Conservation (phyloP, 2,329 filamentous ascomycete species). For the Cladophialophora carrionii region DNA sequence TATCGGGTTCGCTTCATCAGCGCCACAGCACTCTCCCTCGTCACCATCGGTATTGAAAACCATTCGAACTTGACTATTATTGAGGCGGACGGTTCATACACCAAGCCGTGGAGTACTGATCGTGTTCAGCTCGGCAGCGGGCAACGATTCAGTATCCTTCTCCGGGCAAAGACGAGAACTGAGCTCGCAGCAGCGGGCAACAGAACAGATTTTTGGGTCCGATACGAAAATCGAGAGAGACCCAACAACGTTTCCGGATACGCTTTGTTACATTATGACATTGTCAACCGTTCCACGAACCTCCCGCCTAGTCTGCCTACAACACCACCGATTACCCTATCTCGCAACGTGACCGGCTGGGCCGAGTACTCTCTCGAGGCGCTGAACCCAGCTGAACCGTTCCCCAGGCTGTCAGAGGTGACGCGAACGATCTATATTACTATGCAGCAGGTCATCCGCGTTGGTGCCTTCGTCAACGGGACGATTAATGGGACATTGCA, state of each 20-base stretch:
- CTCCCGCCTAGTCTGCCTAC: slow-evolving; percentile 31
- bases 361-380: slow-evolving; percentile 39
- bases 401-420: slow-evolving; percentile 47
- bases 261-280: slow-evolving; percentile 40
- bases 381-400: slow-evolving; percentile 28
- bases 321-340: slow-evolving; percentile 36
- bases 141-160: slow-evolving; percentile 63
- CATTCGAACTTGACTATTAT: slow-evolving; percentile 63
- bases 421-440: slow-evolving; percentile 56
- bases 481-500: slow-evolving; percentile 36
- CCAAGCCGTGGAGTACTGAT: slow-evolving; percentile 42
- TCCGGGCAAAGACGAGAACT: slow-evolving; percentile 54
- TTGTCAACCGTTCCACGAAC: neutral
- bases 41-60: slow-evolving; percentile 59
- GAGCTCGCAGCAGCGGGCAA: slow-evolving; percentile 39
- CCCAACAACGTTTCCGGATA: slow-evolving; percentile 40
- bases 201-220: slow-evolving; percentile 56
- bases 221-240: slow-evolving; percentile 39
- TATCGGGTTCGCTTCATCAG: slow-evolving; percentile 67
- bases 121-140: slow-evolving; percentile 62
- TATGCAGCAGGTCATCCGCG: slow-evolving; percentile 40
- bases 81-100: slow-evolving; percentile 58
- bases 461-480: slow-evolving; percentile 27
- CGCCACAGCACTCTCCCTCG: slow-evolving; percentile 58
- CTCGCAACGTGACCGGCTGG: slow-evolving; percentile 26